Percentiles rank a stretch among this genome's conserved stretches.
These are phyloP conservation scores for Fomitopsis pinicola DNA, from an alignment of 1,284 basidiomycete species.

Conservation along the genomic window DNA sequence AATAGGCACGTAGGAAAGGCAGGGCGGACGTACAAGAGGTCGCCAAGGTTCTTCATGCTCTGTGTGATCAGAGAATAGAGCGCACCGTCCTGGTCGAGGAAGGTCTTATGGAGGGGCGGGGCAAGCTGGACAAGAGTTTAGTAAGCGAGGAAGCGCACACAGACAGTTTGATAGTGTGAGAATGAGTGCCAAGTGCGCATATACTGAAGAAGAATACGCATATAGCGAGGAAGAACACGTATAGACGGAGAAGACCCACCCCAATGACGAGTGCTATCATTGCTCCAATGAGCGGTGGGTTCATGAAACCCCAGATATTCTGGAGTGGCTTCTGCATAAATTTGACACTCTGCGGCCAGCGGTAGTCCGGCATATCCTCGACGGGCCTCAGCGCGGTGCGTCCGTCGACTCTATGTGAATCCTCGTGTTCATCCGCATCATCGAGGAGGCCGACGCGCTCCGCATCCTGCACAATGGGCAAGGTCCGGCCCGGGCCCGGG, in stretches of 20 bases:
- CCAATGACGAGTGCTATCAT: conserved; percentile 27
- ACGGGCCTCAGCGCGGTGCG: conserved; percentile 20
- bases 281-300: conserved; percentile 26
- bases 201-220: background rate
- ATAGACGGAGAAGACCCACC: conserved; percentile 12
- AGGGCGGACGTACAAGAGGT: conserved; percentile 23
- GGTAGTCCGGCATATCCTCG: conserved; percentile 20
- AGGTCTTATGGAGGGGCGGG: conserved; percentile 18
- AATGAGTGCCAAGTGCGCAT: background rate
- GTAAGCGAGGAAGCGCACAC: background rate
- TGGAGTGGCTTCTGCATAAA: conserved; percentile 21
- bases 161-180: background rate
- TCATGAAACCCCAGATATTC: conserved; percentile 14
- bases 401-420: background rate
- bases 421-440: conserved; percentile 12
- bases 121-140: conserved; percentile 14
- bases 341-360: conserved; percentile 18
- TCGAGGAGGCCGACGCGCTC: conserved; percentile 26
- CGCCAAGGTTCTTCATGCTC: conserved; percentile 24
- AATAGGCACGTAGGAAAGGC: background rate
- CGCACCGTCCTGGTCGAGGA: conserved; percentile 21
- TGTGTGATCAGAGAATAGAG: conserved; percentile 25
- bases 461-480: conserved; percentile 22
- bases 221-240: too few species aligned
- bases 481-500: conserved; percentile 16